Evolutionary conservation across 2,329 filamentous ascomycete genomes (phyloP).

Genomic region (Bipolaris cookei): DNA sequence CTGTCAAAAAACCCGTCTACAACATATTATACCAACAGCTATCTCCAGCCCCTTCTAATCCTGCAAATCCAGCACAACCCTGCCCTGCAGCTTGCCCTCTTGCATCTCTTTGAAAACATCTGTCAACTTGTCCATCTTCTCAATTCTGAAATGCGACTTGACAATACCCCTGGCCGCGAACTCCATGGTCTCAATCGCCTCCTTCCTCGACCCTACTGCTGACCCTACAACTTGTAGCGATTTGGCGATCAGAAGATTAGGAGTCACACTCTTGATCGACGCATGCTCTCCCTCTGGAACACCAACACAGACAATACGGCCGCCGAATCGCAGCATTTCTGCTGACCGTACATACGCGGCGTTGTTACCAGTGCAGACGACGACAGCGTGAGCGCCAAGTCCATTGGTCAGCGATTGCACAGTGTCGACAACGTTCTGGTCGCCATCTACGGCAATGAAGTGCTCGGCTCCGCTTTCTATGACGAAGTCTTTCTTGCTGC

Average conservation of each 20-base stretch:
- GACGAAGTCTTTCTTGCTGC: constrained; percentile 67
- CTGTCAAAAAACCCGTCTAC: too few species aligned
- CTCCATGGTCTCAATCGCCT: constrained; percentile 58
- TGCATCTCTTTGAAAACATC: constrained; percentile 57
- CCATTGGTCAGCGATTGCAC: constrained; percentile 64
- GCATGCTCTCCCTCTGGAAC: constrained; percentile 57
- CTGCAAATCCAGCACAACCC: constrained; percentile 56
- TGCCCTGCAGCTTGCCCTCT: constrained; percentile 52
- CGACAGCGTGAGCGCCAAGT: constrained; percentile 65
- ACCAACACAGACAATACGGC: constrained; percentile 55
- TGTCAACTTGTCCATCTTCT: constrained; percentile 57
- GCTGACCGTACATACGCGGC: constrained; percentile 53
- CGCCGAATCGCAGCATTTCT: constrained; percentile 54
- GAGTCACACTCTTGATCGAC: constrained; percentile 52
- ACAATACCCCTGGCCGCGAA: constrained; percentile 52
- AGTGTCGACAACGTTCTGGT: constrained; percentile 58
- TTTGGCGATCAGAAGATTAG: constrained; percentile 52
- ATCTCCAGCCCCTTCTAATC: not conserved
- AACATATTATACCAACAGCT: not conserved
- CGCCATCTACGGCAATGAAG: constrained; percentile 68
- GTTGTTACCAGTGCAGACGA: constrained; percentile 61
- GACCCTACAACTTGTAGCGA: constrained; percentile 53
- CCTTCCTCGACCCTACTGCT: constrained; percentile 55
- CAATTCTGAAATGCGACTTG: constrained; percentile 56
- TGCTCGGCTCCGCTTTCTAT: constrained; percentile 68